Conservation (phyloP, 257 asterid genomes). For the Rehmannia glutinosa region DNA sequence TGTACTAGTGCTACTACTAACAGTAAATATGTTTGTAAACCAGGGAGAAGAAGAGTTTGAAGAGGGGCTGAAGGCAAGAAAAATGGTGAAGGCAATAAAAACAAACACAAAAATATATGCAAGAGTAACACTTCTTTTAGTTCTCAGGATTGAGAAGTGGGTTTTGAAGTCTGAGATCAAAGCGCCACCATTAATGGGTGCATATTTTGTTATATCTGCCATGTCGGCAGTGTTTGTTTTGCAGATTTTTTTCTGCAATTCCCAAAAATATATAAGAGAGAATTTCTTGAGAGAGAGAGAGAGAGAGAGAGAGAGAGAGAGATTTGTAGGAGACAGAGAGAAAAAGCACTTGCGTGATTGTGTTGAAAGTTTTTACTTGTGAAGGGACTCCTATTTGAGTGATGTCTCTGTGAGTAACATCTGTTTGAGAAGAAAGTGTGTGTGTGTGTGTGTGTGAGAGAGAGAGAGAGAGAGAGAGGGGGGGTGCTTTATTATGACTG, state of each 20-base stretch:
- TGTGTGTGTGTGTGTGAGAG: constrained; percentile 1
- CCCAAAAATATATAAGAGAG: not conserved
- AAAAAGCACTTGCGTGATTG: not conserved
- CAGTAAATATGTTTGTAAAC: constrained; percentile 38
- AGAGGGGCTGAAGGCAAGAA: constrained; percentile 72
- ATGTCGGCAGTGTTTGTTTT: constrained; percentile 20
- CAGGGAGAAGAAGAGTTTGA: constrained; percentile 64
- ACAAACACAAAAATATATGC: constrained; percentile 49
- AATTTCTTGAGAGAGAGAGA: constrained; percentile 1
- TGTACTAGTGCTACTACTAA: not conserved
- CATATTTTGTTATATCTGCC: constrained; percentile 62
- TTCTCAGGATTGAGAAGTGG: constrained; percentile 39
- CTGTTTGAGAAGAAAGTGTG: not conserved
- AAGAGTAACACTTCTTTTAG: constrained; percentile 39
- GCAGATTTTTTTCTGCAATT: not conserved
- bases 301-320: not conserved
- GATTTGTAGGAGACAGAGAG: not conserved
- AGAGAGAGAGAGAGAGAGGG: not conserved
- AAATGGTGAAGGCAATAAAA: constrained; percentile 64
- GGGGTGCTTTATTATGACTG: not conserved
- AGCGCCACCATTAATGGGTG: constrained; percentile 48
- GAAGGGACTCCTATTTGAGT: constrained; percentile 17
- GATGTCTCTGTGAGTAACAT: not conserved
- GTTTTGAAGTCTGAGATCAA: constrained; percentile 52
- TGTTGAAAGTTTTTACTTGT: constrained; percentile 1